These are phyloP conservation scores for Acrocalymma vagum DNA, from an alignment of 2,329 filamentous ascomycete species.

Conservation along the genomic window DNA sequence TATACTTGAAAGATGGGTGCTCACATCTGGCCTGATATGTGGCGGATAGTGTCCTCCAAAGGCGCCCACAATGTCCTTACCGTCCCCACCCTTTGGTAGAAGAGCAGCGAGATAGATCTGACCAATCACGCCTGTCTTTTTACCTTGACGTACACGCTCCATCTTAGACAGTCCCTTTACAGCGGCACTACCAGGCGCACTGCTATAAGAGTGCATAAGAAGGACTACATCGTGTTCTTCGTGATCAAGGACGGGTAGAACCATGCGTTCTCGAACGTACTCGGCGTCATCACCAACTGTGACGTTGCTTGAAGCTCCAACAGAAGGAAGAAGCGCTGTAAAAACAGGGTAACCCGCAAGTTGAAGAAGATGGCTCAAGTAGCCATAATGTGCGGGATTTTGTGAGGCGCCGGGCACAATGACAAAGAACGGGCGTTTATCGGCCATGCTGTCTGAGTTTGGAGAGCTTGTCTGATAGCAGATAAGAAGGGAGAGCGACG, in stretches of 20 bases:
- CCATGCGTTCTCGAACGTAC: conserved; percentile 20
- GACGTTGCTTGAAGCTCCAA: conserved; percentile 18
- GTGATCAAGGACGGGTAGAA: conserved; percentile 21
- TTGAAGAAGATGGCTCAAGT: conserved; percentile 30
- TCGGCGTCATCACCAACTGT: conserved; percentile 15
- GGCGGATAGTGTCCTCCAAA: conserved; percentile 26
- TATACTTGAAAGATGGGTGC: conserved; percentile 2
- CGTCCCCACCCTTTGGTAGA: conserved; percentile 21
- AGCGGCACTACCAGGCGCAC: conserved; percentile 20
- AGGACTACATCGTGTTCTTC: conserved; percentile 26
- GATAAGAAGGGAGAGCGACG: too few relatives aligned
- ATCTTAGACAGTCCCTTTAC: conserved; percentile 12
- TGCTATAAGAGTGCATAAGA: conserved; percentile 25
- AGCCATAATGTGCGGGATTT: conserved; percentile 34
- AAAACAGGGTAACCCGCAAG: conserved; percentile 29
- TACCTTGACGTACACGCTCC: conserved; percentile 20
- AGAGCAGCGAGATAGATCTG: conserved; percentile 23
- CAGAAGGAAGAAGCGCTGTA: conserved; percentile 29
- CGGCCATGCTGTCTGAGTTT: conserved; percentile 19
- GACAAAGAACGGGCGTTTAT: conserved; percentile 36
- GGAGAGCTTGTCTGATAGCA: too few relatives aligned
- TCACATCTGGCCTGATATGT: conserved; percentile 26
- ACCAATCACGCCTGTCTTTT: conserved; percentile 27
- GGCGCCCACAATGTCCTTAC: conserved; percentile 16
- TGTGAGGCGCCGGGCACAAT: conserved; percentile 44